A percentile compares a stretch with the other conserved stretches of the same genome.
These are phyloP conservation scores for Dactylonectria estremocensis DNA, from an alignment of 2,329 filamentous ascomycete genomes.

Conservation along the genomic window DNA sequence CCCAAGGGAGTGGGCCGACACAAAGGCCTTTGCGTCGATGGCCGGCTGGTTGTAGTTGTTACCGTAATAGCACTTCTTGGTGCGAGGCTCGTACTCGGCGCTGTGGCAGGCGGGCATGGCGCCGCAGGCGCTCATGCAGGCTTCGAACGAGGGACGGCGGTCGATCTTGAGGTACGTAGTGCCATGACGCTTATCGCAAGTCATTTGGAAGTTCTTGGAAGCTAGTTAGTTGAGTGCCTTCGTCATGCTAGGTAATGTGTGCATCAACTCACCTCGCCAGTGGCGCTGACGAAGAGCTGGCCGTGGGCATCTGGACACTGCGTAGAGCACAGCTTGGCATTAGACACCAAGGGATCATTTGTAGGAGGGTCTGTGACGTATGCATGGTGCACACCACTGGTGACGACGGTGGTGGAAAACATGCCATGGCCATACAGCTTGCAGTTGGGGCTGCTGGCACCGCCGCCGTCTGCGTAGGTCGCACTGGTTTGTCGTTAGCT, in stretches of 20 bases:
- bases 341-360: constrained; percentile 12
- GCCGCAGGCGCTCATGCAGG: constrained; percentile 24
- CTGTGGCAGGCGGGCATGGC: constrained; percentile 36
- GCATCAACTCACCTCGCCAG: constrained; percentile 22
- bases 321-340: constrained; percentile 34
- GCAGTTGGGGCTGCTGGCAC: constrained; percentile 23
- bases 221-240: background rate
- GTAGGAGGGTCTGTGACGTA: constrained; percentile 31
- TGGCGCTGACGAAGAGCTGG: constrained; percentile 24
- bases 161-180: background rate
- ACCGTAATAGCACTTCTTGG: constrained; percentile 32
- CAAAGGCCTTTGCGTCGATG: constrained; percentile 36
- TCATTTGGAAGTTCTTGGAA: background rate
- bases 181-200: background rate
- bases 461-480: constrained; percentile 12
- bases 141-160: background rate
- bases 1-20: constrained; percentile 35
- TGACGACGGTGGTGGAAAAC: constrained; percentile 21
- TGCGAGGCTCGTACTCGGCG: constrained; percentile 35
- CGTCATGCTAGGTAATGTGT: background rate
- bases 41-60: constrained; percentile 26
- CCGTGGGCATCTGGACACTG: constrained; percentile 33
- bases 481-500: constrained; percentile 1
- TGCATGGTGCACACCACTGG: constrained; percentile 21
- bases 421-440: constrained; percentile 32